Conservation (phyloP, 495 filamentous ascomycete species). For the Tuber aestivum region DNA sequence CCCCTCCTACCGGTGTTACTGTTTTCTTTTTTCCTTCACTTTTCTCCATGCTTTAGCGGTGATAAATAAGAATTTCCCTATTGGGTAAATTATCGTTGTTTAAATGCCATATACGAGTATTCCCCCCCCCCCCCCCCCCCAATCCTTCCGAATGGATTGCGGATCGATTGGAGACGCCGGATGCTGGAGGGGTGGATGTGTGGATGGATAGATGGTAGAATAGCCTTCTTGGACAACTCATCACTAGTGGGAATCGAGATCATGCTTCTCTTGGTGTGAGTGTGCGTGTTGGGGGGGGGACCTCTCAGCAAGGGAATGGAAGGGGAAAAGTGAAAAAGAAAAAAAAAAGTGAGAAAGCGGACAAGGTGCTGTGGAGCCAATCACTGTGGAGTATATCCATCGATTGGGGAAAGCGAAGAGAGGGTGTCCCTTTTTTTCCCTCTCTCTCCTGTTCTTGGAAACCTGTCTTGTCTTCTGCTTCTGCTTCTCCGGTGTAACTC, state of each 20-base stretch:
- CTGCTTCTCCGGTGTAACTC: background rate
- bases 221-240: conserved; percentile 35
- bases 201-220: conserved; percentile 18
- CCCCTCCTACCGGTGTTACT: background rate
- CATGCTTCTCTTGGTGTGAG: conserved; percentile 16
- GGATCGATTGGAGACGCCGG: background rate
- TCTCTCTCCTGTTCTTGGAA: background rate
- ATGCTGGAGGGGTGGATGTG: background rate
- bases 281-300: background rate
- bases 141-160: background rate
- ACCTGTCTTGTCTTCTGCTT: background rate
- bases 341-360: background rate
- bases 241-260: conserved; percentile 36
- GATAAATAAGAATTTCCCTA: background rate
- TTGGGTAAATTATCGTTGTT: background rate
- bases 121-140: background rate
- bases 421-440: background rate
- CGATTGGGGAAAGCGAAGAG: background rate
- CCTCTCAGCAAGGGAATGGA: background rate
- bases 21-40: background rate
- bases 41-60: background rate
- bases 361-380: background rate
- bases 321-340: background rate
- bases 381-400: background rate
- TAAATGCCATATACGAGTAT: background rate